phyloP scores from a whole-genome alignment of 345 rosid species.

The Lepidium aucheri region DNA sequence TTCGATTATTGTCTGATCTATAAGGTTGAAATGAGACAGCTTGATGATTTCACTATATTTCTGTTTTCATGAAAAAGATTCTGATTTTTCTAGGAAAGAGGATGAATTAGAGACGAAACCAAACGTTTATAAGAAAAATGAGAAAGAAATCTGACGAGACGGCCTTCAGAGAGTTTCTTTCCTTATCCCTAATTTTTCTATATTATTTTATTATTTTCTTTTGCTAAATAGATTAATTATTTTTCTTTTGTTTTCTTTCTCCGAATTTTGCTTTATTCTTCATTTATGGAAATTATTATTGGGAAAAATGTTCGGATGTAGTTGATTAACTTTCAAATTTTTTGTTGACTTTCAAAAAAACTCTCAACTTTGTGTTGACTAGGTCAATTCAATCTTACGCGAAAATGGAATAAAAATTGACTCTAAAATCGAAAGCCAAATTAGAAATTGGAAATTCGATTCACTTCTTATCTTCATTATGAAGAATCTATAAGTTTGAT shows the following conservation, averaged over 20 bases:
- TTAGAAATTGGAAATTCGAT: no score
- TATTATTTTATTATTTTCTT: not conserved
- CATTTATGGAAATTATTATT: not conserved
- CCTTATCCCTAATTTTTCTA: constrained; percentile 19
- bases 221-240: not conserved
- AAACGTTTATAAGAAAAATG: constrained; percentile 1
- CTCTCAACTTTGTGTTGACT: no score
- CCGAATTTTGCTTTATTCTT: not conserved
- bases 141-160: constrained; percentile 10
- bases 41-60: constrained; percentile 3
- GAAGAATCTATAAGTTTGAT: no score
- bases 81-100: constrained; percentile 5
- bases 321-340: no score
- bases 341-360: no score
- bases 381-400: no score
- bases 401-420: no score
- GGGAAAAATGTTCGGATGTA: no score
- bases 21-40: not conserved
- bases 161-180: constrained; percentile 3
- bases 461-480: no score
- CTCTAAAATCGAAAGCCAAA: no score
- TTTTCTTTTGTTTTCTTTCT: not conserved
- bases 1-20: constrained; percentile 19
- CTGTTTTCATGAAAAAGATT: not conserved
- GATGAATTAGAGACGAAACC: constrained; percentile 11